These are phyloP conservation scores for Aspergillus taichungensis DNA, from an alignment of 495 filamentous ascomycete genomes.

Conservation along the genomic window DNA sequence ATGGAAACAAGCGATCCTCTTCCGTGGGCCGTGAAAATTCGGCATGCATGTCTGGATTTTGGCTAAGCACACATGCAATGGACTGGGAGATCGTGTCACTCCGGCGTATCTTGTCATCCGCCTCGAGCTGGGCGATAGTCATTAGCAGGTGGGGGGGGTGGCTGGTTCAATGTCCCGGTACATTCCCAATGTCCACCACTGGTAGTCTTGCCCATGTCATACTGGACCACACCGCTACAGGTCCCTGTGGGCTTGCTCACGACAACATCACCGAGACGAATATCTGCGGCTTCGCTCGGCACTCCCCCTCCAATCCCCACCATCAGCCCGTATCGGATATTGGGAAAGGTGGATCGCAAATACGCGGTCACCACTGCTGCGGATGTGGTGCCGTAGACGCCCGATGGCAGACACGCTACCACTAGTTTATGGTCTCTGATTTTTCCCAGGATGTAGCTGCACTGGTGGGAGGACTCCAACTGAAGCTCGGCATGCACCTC, in stretches of 20 bases:
- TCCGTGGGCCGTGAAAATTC: background rate
- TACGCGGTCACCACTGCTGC: constrained; percentile 22
- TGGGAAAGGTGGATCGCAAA: constrained; percentile 28
- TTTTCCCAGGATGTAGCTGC: constrained; percentile 25
- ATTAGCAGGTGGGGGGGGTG: constrained; percentile 1
- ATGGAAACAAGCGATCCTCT: background rate
- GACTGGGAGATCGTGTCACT: constrained; percentile 13
- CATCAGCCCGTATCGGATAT: constrained; percentile 33
- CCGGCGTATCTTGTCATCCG: too few relatives aligned
- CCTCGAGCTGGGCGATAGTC: too few relatives aligned
- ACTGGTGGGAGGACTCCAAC: constrained; percentile 13
- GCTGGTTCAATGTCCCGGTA: constrained; percentile 17
- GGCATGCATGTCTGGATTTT: background rate
- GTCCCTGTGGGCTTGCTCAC: constrained; percentile 11
- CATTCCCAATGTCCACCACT: constrained; percentile 6
- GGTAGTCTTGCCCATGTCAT: constrained; percentile 19
- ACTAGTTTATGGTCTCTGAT: constrained; percentile 33
- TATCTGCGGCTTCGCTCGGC: constrained; percentile 25
- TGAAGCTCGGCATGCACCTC: background rate
- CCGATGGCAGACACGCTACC: constrained; percentile 20
- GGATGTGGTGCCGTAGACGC: constrained; percentile 21
- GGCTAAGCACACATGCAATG: constrained; percentile 1
- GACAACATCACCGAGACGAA: constrained; percentile 39
- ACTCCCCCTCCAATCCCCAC: constrained; percentile 40
- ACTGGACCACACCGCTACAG: constrained; percentile 15